These are phyloP conservation scores for Eimeria praecox DNA, from an alignment of 169 alveolate genomes.

Conservation along the genomic window DNA sequence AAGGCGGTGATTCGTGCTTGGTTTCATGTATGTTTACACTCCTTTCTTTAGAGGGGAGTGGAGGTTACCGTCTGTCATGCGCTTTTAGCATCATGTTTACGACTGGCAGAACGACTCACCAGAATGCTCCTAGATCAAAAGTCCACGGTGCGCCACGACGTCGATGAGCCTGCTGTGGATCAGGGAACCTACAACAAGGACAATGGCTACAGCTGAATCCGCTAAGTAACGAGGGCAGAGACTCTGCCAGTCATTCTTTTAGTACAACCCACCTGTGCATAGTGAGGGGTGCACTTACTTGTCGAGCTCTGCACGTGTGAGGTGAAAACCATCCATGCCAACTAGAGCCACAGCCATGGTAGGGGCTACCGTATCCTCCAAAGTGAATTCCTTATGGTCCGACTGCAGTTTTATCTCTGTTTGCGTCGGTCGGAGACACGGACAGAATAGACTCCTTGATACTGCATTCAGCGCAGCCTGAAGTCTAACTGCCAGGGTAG, in stretches of 20 bases:
- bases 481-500: background rate
- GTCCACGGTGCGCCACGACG: conserved; percentile 39
- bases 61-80: background rate
- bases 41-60: background rate
- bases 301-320: conserved; percentile 9
- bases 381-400: background rate
- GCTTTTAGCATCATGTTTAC: no score
- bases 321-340: conserved; percentile 28
- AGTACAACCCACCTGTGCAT: background rate
- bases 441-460: background rate
- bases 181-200: background rate
- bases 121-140: background rate
- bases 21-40: background rate
- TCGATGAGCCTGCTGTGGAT: background rate
- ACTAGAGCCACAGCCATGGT: background rate
- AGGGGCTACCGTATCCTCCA: background rate
- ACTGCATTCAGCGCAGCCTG: conserved; percentile 28
- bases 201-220: background rate
- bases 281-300: background rate
- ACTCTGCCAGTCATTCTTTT: background rate
- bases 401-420: background rate
- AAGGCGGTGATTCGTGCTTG: background rate
- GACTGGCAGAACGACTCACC: background rate
- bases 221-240: background rate
- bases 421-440: background rate